Base-by-base conservation (phyloP, 1,284 basidiomycete genomes). In the Cutaneotrichosporon spelunceum region DNA sequence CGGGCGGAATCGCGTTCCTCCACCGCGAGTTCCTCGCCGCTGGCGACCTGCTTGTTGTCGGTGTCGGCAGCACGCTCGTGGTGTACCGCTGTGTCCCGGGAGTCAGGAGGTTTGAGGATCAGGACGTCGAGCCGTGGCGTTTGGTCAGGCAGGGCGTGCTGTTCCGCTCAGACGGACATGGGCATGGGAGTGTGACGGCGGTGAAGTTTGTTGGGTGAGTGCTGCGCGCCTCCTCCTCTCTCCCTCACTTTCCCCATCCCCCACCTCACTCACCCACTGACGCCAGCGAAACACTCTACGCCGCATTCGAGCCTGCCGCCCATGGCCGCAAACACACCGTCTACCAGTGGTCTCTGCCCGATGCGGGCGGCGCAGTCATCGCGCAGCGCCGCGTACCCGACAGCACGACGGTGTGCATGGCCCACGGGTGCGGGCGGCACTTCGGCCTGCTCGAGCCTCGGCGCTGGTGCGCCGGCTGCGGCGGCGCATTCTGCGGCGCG, bases 341-440 rank as follows among this genome's bases (percentile, higher is more conserved):
- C 53, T 77, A 75, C 54, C 78, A 79, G 52, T 79, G 78, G 78
- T 70, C 72, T 4, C 63, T 79, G 26, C 78, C 78, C 7, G 78
- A 79, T 62, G 72, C 72, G 7, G 34, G 52, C 33, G 16, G 19
- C 39, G 7, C 39, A 7, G 13, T 39, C 36, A 7, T 42, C 16
- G 62, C 70, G 21, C 73, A 70, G 11, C 68, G 77, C 36, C 72
- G 76, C 56, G 77, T 79, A 0, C 59, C 74, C 5, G 78, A 79
- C 56, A 57, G 53, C 3, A 63, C 67, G 3, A 57, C 65, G 0
- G 58, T 59, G 47, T 79, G 78, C 61, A 79, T 78, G 77, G 68
- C 71, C 7, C 67, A 66, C 1, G 57, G 63, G 11, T 79, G 78
- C 57, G 66, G 62, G 0, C 57, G 72, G 13, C 64, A 70, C 26